These are phyloP conservation scores for Candida anglica DNA, from an alignment of 805 yeast genomes.

Conservation along the genomic window DNA sequence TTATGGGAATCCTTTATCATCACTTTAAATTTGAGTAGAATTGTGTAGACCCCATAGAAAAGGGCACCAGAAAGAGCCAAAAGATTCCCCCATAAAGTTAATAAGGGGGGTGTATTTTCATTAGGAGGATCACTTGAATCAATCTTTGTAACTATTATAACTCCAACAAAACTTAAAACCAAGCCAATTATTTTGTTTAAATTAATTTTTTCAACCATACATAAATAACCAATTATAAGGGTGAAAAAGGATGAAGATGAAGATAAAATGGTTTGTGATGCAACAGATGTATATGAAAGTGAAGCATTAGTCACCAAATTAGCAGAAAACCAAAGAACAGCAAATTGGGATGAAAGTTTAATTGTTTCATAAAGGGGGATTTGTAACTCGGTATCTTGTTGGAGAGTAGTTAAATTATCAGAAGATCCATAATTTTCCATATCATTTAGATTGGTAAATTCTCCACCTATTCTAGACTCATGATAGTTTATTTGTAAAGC, in stretches of 20 bases:
- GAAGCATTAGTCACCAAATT: constrained; percentile 88
- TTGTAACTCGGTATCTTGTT: constrained; percentile 8
- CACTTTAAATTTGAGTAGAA: constrained; percentile 70
- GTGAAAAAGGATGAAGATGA: constrained; percentile 95
- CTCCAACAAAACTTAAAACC: constrained; percentile 70
- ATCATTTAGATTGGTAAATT: no score
- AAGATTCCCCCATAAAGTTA: constrained; percentile 61
- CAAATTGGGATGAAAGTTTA: constrained; percentile 71
- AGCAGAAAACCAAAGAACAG: constrained; percentile 85
- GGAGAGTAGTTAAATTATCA: constrained; percentile 12
- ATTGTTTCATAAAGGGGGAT: constrained; percentile 62
- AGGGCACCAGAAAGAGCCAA: constrained; percentile 82
- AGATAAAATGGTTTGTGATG: constrained; percentile 88
- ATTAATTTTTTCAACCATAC: constrained; percentile 67
- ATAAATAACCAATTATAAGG: constrained; percentile 69
- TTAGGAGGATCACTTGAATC: constrained; percentile 39
- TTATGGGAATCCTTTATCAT: constrained; percentile 39
- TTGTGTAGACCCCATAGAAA: constrained; percentile 89
- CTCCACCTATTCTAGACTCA: no score
- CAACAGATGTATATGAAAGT: constrained; percentile 83
- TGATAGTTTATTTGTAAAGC: no score
- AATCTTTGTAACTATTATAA: constrained; percentile 68
- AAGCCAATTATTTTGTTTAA: constrained; percentile 65
- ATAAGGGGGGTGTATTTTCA: constrained; percentile 12
- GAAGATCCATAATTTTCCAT: constrained; percentile 26